Evolutionary conservation across 495 filamentous ascomycete species (phyloP), one percentile per base, ranked within the genome.

Genomic region (Tuber microsphaerosporum): DNA sequence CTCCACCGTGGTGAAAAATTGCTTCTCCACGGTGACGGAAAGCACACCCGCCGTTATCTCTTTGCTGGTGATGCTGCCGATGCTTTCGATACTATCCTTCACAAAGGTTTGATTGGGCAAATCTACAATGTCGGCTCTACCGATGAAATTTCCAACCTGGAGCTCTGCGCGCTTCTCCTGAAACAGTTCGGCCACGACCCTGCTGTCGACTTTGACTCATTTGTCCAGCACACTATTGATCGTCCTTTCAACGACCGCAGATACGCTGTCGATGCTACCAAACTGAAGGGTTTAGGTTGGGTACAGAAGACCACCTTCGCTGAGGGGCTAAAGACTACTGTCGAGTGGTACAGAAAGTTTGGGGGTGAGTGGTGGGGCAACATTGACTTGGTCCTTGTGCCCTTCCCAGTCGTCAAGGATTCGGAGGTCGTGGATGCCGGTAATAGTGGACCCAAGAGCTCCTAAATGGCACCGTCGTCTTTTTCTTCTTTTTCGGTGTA

Each of bases 51-150:
- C 10, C 86, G 90, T 71, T 93, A 92, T 82, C 87, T 93, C 26
- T 92, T 88, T 78, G 91, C 89, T 10, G 88, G 87, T 22, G 91
- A 93, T 83, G 91, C 90, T 16, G 89, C 90, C n/a, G 89, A 93
- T 80, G 91, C 90, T 20, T 90, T 92, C 77, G 91, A 93, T 84
- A 91, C 90, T 0, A 90, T 93, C 77, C 86, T 93, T 19, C 91
- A 93, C 86, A 88, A 87, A 72, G 91, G 91, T 46, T 75, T 82
- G 45, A 84, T 89, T 46, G 90, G 91, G 12, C 88, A 92, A 78
- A 88, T 89, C 61, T 93, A 93, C 85, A 93, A 93, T 80, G 88
- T 93, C 31, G 88, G 87, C 65, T 92, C 91, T 0, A 84, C 86
- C 51, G 88, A 91, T 79, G 90, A 91, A 82, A 87, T 92, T 68